phyloP scores from a whole-genome alignment of 345 rosid genomes.

The Arabis hirsuta region DNA sequence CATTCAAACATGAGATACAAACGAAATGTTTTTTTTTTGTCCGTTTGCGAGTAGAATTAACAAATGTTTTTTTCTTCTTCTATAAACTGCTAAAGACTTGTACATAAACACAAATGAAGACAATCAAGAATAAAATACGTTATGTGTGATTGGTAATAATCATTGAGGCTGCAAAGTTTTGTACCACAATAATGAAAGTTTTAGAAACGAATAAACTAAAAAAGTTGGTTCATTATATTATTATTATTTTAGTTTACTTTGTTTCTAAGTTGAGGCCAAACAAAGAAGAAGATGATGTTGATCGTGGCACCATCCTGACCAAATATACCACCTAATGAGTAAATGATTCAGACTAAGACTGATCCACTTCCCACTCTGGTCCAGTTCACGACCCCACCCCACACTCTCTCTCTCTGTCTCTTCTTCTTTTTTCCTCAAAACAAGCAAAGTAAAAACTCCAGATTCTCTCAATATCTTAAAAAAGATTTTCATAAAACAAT shows the following conservation, averaged over 20 bases:
- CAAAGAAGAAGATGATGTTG: conserved; percentile 17
- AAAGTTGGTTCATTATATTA: not conserved
- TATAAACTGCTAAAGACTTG: not conserved
- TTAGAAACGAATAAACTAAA: not conserved
- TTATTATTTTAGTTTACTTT: conserved; percentile 19
- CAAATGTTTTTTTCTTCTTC: not conserved
- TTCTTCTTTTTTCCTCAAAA: conserved; percentile 1
- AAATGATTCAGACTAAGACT: conserved; percentile 34
- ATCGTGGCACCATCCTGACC: conserved; percentile 41
- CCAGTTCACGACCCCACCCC: conserved; percentile 26
- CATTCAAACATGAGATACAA: not conserved
- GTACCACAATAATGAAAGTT: conserved; percentile 4
- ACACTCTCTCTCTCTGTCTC: not conserved
- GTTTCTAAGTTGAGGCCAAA: conserved; percentile 27
- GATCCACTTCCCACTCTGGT: conserved; percentile 39
- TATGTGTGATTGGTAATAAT: conserved; percentile 14
- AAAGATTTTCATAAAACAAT: not conserved
- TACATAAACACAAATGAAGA: not conserved
- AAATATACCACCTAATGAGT: conserved; percentile 33
- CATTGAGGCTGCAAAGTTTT: conserved; percentile 16
- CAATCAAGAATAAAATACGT: not conserved
- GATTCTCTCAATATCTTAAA: conserved; percentile 26
- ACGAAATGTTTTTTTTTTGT: not conserved
- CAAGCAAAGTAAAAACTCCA: conserved; percentile 37
- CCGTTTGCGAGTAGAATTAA: not conserved